Evolutionary conservation across 2,329 filamentous ascomycete genomes (phyloP), one percentile per base, ranked within the genome.

Genomic region (Penicillium fuscoglaucum): DNA sequence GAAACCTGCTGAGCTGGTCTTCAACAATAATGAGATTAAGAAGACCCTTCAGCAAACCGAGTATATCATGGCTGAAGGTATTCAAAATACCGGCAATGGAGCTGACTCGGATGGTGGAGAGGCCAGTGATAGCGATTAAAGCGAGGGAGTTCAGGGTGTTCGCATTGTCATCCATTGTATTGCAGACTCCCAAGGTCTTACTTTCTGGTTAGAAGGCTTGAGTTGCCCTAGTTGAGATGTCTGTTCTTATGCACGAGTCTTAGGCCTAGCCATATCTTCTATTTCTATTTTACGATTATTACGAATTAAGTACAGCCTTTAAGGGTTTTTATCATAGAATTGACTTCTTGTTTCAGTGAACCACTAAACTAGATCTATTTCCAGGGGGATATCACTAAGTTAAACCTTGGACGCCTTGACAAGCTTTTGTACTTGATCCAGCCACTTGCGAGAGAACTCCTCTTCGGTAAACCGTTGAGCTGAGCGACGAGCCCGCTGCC

Each of bases 391-490:
- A 51, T 61, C 40, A 52, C 47, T 31, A 52, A 28, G 29, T 19
- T 61, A 59, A 41, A 37, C 21, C 3, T 60, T 59, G 35, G 57
- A 48, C 74, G 74, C 68, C 41, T 69, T 68, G 35, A 97, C 84
- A 59, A 98, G 79, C 67, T 82, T 84, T 69, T 89, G 86, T 80
- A 96, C 84, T 74, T 96, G 85, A 31, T 75, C 75, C 44, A 90
- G 76, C 93, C 95, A 99, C 65, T 87, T 88, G 66, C 82, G 83
- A 1, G 84, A 87, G 78, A 99, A 99, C 59, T 89, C 90, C 67
- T 89, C 87, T 70, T 97, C 93, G 0, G 90, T 93, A 71, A 99
- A 99, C 47, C 95, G 81, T 75, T 85, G 84, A 1, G 93, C 90
- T 6, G 91, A 96, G 66, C 84, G 80, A 39, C 92, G 83, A 0